Conservation (phyloP, 768 basidiomycete genomes). For the Infundibulicybe gibba region DNA sequence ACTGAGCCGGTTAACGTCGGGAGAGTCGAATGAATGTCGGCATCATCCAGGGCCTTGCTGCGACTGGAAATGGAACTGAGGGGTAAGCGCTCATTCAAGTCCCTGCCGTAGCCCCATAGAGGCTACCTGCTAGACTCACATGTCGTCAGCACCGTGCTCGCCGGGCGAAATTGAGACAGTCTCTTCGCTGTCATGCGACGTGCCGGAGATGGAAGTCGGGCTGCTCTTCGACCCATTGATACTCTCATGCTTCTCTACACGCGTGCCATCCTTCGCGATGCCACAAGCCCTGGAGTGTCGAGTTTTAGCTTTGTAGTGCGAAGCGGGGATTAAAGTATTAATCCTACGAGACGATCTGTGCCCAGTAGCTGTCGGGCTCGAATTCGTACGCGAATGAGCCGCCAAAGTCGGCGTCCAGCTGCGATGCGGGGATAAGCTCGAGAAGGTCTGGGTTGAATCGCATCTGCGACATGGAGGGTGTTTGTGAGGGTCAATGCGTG, state of each 20-base stretch:
- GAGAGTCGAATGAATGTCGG: no score
- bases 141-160: no score
- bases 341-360: constrained; percentile 65
- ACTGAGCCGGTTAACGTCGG: no score
- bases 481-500: background rate
- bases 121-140: no score
- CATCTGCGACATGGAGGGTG: constrained; percentile 47
- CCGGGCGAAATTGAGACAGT: background rate
- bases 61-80: no score
- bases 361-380: constrained; percentile 74
- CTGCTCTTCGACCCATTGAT: no score
- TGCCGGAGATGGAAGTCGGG: no score
- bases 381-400: constrained; percentile 74
- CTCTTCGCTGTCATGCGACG: constrained; percentile 5
- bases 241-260: constrained; percentile 21
- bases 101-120: no score
- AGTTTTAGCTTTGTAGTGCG: background rate
- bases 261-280: constrained; percentile 52
- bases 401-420: constrained; percentile 82
- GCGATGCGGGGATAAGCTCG: constrained; percentile 69
- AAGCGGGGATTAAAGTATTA: background rate
- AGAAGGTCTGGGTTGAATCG: constrained; percentile 82
- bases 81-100: no score
- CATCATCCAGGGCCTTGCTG: no score
- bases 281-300: constrained; percentile 43